Evolutionary conservation across 73 alveolate species (phyloP).

Genomic region (Durusdinium trenchii): DNA sequence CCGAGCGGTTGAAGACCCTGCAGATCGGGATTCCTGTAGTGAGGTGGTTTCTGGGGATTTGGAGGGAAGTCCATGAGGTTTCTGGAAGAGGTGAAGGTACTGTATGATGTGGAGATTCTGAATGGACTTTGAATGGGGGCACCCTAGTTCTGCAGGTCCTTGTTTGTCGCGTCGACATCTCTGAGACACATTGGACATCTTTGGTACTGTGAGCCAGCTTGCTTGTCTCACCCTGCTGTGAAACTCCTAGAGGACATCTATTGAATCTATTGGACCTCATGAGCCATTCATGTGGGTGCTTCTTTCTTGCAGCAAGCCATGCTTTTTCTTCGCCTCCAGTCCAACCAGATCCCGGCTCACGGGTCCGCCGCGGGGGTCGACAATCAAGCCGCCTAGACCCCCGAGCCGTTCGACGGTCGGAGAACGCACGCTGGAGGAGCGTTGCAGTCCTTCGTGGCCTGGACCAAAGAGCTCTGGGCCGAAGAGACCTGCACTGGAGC

Average conservation of each 20-base stretch:
- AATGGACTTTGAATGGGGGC: too few species aligned
- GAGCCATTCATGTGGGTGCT: neutral
- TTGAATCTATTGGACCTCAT: neutral
- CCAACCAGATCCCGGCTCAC: neutral
- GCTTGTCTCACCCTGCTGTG: too few species aligned
- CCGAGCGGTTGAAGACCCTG: neutral
- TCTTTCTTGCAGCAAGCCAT: neutral
- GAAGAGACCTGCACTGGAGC: neutral
- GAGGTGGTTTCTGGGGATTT: neutral
- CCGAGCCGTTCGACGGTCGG: neutral
- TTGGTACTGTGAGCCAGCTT: too few species aligned
- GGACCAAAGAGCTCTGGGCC: constrained; percentile 36
- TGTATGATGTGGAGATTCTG: too few species aligned
- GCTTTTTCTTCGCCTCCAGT: neutral
- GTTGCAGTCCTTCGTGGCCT: constrained; percentile 14
- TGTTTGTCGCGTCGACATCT: too few species aligned
- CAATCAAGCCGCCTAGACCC: neutral
- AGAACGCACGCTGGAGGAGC: too few species aligned
- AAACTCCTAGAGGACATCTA: neutral
- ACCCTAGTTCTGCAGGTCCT: too few species aligned
- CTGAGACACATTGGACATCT: too few species aligned
- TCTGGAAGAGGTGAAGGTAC: neutral
- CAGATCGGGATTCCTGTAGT: neutral
- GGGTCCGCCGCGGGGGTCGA: neutral
- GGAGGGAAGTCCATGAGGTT: neutral